phyloP scores from a whole-genome alignment of 2,329 filamentous ascomycete species.

The Coniella vitis region DNA sequence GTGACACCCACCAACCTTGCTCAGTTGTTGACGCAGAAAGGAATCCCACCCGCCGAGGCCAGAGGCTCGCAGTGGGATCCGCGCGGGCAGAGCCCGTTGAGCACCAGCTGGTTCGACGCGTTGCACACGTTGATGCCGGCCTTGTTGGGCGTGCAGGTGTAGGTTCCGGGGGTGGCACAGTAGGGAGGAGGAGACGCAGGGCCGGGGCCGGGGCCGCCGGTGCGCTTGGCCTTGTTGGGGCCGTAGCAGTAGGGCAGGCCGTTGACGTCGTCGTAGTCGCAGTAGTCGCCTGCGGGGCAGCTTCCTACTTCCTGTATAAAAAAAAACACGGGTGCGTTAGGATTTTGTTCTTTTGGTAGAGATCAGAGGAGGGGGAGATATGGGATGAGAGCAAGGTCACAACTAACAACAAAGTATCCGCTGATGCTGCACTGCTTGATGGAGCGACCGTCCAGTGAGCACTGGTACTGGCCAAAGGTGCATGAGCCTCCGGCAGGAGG shows the following conservation, averaged over 20 bases:
- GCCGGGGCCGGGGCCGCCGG: background rate
- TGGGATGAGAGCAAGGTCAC: background rate
- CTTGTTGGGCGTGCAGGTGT: conserved; percentile 7
- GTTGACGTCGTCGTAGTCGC: conserved; percentile 9
- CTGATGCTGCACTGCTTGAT: conserved; percentile 14
- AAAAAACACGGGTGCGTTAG: background rate
- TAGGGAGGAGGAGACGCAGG: background rate
- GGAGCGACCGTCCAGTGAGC: conserved; percentile 6
- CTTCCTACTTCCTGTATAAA: conserved; percentile 7
- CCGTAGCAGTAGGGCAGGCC: conserved; percentile 13
- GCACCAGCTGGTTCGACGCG: conserved; percentile 12
- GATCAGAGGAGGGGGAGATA: background rate
- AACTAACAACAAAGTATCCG: conserved; percentile 11
- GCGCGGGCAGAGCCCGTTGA: conserved; percentile 13
- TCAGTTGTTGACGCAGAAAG: conserved; percentile 15
- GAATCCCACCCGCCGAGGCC: conserved; percentile 2
- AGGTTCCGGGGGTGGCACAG: conserved; percentile 12
- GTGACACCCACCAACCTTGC: no score
- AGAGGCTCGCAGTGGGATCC: conserved; percentile 12
- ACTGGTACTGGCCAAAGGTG: conserved; percentile 15
- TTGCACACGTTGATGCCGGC: conserved; percentile 15
- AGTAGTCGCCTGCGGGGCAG: conserved; percentile 11
- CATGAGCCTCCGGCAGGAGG: no score
- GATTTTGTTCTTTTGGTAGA: no score
- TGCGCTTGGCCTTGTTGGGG: conserved; percentile 3